Conservation (phyloP, 306 rosid genomes). For the Arachis hypogaea region DNA sequence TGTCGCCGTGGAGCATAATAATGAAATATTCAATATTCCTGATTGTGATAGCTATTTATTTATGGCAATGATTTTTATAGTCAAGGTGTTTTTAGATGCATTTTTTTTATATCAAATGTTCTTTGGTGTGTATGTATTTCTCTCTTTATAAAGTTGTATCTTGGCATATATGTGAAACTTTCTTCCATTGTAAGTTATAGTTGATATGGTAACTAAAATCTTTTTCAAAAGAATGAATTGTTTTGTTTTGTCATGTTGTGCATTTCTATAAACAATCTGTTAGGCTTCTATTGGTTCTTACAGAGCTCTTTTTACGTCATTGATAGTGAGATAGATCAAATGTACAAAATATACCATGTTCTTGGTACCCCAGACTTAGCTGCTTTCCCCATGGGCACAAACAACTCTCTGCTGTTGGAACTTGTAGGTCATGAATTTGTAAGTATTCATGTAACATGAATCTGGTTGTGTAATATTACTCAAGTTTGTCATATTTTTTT, state of each 20-base stretch:
- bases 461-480: conserved; percentile 23
- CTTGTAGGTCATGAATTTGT: conserved; percentile 62
- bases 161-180: too few relatives aligned
- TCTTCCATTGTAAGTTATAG: too few relatives aligned
- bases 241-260: conserved; percentile 26
- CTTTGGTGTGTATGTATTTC: conserved; percentile 2
- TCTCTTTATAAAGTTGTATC: too few relatives aligned
- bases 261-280: conserved; percentile 6
- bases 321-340: conserved; percentile 85
- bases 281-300: conserved; percentile 32
- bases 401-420: conserved; percentile 58
- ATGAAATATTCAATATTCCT: conserved; percentile 20
- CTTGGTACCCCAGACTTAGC: conserved; percentile 75
- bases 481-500: conserved; percentile 8
- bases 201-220: background rate
- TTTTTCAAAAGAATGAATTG: conserved; percentile 13
- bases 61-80: background rate
- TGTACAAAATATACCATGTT: conserved; percentile 72
- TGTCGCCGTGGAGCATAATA: background rate
- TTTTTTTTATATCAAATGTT: background rate
- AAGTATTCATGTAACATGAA: conserved; percentile 41
- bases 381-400: conserved; percentile 59
- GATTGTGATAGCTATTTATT: conserved; percentile 5
- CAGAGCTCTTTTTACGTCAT: conserved; percentile 35
- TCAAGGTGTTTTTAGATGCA: conserved; percentile 13